These are phyloP conservation scores for Arctium lappa DNA, from an alignment of 129 eudicot species.

Conservation along the genomic window DNA sequence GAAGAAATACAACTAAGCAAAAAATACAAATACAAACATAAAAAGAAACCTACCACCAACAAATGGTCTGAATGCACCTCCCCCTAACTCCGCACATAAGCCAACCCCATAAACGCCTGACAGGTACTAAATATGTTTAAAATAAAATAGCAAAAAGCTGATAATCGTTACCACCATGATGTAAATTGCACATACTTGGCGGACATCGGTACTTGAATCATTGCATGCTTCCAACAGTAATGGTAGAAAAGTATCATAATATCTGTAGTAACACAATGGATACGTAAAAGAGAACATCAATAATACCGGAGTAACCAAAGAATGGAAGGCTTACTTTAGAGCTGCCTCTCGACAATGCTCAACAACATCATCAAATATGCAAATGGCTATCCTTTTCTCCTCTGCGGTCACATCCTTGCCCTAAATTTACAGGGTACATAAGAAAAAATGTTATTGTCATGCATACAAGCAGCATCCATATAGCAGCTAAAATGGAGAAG, in stretches of 20 bases:
- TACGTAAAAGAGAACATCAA: constrained; percentile 10
- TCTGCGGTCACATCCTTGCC: constrained; percentile 91
- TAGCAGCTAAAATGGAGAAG: not conserved
- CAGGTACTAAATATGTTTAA: not conserved
- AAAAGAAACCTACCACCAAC: constrained; percentile 63
- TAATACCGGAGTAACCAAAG: constrained; percentile 9
- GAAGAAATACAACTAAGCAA: not conserved
- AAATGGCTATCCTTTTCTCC: constrained; percentile 92
- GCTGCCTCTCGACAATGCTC: constrained; percentile 98
- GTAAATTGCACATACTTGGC: constrained; percentile 58
- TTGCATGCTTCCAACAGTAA: constrained; percentile 90
- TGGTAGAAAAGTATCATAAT: constrained; percentile 81
- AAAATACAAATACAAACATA: not conserved
- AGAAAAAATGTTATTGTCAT: not conserved
- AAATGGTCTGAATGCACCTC: constrained; percentile 69
- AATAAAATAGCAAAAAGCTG: not conserved
- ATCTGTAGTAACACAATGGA: constrained; percentile 45
- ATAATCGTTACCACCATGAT: not conserved
- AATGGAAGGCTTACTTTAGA: constrained; percentile 44
- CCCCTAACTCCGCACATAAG: constrained; percentile 94
- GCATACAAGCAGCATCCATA: constrained; percentile 2
- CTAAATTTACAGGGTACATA: constrained; percentile 36
- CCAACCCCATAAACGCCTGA: constrained; percentile 99
- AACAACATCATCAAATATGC: constrained; percentile 94
- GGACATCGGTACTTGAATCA: constrained; percentile 84